Conservation (phyloP, 805 yeast genomes). For the Barnettozyma sucrosica region DNA sequence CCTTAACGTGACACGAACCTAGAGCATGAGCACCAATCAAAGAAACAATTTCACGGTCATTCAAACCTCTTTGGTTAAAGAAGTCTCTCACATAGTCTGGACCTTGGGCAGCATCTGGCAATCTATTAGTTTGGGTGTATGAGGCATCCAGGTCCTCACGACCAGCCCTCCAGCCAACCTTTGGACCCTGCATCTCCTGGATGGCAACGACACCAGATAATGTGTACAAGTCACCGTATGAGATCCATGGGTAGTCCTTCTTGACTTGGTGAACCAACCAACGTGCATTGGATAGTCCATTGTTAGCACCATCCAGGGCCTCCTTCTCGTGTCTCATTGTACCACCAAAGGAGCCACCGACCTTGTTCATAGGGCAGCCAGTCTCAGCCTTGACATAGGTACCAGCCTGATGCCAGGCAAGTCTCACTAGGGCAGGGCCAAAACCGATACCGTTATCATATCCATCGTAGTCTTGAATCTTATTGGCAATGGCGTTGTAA, state of each 20-base stretch:
- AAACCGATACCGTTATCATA: constrained; percentile 64
- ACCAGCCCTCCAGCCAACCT: constrained; percentile 79
- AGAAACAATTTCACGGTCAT: constrained; percentile 68
- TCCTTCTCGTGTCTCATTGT: constrained; percentile 54
- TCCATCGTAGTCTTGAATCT: constrained; percentile 47
- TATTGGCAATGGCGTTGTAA: constrained; percentile 68
- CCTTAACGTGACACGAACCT: constrained; percentile 64
- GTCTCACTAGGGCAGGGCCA: constrained; percentile 73
- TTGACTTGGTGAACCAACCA: constrained; percentile 50
- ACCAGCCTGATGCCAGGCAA: constrained; percentile 88
- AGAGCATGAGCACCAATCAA: constrained; percentile 71
- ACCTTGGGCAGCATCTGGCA: constrained; percentile 69
- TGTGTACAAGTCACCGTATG: constrained; percentile 77
- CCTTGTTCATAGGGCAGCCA: constrained; percentile 19
- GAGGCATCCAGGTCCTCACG: constrained; percentile 52
- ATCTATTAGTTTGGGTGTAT: constrained; percentile 57
- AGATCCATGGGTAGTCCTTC: constrained; percentile 58
- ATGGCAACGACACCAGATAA: constrained; percentile 74
- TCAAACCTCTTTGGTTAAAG: constrained; percentile 61
- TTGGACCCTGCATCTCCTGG: constrained; percentile 76
- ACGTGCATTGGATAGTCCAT: constrained; percentile 46
- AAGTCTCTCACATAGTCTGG: constrained; percentile 58
- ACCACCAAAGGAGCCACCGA: constrained; percentile 70
- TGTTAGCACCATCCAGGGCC: constrained; percentile 46
- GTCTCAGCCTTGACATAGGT: constrained; percentile 52